Percentiles rank a stretch among this genome's conserved stretches.
Evolutionary conservation across 1,284 basidiomycete genomes (phyloP).

Genomic region (Cryptococcus sp.): DNA sequence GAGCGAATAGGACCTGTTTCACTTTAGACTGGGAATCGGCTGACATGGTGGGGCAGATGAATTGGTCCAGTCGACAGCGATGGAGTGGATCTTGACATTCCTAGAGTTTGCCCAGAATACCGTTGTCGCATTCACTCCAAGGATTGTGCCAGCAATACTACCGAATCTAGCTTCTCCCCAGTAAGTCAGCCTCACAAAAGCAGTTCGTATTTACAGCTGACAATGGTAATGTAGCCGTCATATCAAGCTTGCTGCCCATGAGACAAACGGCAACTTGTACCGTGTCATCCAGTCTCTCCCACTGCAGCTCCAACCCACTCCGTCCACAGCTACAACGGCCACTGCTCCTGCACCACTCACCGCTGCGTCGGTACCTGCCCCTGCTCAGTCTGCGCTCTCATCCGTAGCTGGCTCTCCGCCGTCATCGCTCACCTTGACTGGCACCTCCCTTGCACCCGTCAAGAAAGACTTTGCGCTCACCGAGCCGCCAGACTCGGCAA

Average conservation of each 20-base stretch:
- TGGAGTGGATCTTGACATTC: slow-evolving; percentile 92
- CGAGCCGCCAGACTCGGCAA: slow-evolving; percentile 16
- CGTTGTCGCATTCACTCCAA: slow-evolving; percentile 91
- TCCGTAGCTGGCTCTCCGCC: slow-evolving; percentile 34
- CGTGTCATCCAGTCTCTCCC: slow-evolving; percentile 83
- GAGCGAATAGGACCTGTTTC: slow-evolving; percentile 43
- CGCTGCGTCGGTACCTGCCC: slow-evolving; percentile 22
- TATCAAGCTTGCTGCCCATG: slow-evolving; percentile 82
- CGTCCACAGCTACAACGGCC: slow-evolving; percentile 10
- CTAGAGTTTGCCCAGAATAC: slow-evolving; percentile 84
- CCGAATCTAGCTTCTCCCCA: slow-evolving; percentile 77
- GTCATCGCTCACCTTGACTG: slow-evolving; percentile 8
- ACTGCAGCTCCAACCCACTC: slow-evolving; percentile 56
- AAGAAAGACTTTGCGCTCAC: slow-evolving; percentile 30
- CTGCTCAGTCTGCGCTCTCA: slow-evolving; percentile 23
- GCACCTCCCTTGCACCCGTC: slow-evolving; percentile 20
- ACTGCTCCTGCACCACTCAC: slow-evolving; percentile 18
- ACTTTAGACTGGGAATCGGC: background rate
- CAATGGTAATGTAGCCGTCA: slow-evolving; percentile 56
- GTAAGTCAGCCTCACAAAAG: slow-evolving; percentile 19
- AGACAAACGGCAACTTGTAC: slow-evolving; percentile 82
- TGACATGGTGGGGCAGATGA: slow-evolving; percentile 62
- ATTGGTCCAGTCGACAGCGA: slow-evolving; percentile 81
- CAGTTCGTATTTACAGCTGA: background rate
- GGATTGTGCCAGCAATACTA: slow-evolving; percentile 86